A percentile compares a stretch with the other conserved stretches of the same genome.
phyloP scores from a whole-genome alignment of 257 asterid genomes.

The Anisodus acutangulus region DNA sequence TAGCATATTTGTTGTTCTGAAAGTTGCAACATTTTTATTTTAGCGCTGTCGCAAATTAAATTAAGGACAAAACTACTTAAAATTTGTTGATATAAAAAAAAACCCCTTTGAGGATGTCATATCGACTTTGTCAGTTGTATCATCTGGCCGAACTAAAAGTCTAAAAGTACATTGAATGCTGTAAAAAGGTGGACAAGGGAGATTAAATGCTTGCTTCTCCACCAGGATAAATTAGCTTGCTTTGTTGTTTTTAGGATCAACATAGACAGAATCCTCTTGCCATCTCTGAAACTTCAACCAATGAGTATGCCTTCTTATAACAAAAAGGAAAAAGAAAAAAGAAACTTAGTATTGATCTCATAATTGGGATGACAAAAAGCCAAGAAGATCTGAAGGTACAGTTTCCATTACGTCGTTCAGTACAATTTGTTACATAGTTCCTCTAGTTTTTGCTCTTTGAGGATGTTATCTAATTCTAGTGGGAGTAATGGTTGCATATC shows the following conservation, averaged over 20 bases:
- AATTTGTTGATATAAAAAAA: neutral
- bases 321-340: too few species aligned
- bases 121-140: slow-evolving; percentile 10
- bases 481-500: neutral
- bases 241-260: neutral
- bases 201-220: slow-evolving; percentile 6
- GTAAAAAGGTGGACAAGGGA: neutral
- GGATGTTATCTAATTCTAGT: neutral
- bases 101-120: neutral
- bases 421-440: neutral
- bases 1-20: slow-evolving; percentile 19
- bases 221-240: neutral
- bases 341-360: too few species aligned
- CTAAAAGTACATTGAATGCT: neutral
- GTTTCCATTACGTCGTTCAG: neutral
- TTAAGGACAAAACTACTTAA: neutral
- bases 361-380: too few species aligned
- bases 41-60: neutral
- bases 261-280: neutral
- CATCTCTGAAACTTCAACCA: neutral
- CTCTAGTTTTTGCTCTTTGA: slow-evolving; percentile 6
- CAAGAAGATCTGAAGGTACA: slow-evolving; percentile 17
- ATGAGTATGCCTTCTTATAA: too few species aligned
- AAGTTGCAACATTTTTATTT: neutral
- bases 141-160: neutral